Evolutionary conservation across 805 yeast genomes (phyloP), one percentile per base, ranked within the genome.

Genomic region (Scheffersomyces amazonensis): DNA sequence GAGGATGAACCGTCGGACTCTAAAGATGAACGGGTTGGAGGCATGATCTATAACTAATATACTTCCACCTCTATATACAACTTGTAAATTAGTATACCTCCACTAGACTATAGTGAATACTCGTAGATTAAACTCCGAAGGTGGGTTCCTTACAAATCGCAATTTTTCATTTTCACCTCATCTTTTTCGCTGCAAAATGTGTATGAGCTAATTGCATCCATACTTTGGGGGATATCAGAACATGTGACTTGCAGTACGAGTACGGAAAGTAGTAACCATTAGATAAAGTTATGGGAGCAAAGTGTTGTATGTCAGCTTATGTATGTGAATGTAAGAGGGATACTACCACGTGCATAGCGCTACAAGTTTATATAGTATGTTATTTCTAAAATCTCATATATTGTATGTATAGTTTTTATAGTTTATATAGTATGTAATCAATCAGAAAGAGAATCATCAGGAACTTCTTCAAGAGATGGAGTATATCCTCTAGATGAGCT

Each of bases 401-500:
- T 20, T 20, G 23, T 7, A 20, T 7, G 9, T 20, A 20, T 20
- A 7, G 6, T 7, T 20, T 7, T 6, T 20, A 10, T 10, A 20
- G 9, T 20, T 20, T 20, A 6, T 10, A 6, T 20, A 20, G 10
- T 20, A 20, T 10, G 23, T 20, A 20, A 7, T 7, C 6, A 20
- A 7, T 20, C 23, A n/a, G n/a, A n/a, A n/a, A n/a, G n/a, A n/a
- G n/a, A n/a, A 32, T 60, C 64, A 40, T 60, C 66, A 25, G 58
- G 64, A 5, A 58, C 58, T 20, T 57, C 63, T 35, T 58, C 65
- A 30, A 60, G 31, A 2, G 48, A 36, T 4, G 55, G 46, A 18
- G 22, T 27, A 18, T 13, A 27, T 9, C 31, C 24, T 13, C 20
- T 16, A 7, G 6, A 7, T 15, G 8, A 24, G 21, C 19, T 32